phyloP scores from a whole-genome alignment of 2,329 filamentous ascomycete genomes.

The Fusarium praegraminearum region DNA sequence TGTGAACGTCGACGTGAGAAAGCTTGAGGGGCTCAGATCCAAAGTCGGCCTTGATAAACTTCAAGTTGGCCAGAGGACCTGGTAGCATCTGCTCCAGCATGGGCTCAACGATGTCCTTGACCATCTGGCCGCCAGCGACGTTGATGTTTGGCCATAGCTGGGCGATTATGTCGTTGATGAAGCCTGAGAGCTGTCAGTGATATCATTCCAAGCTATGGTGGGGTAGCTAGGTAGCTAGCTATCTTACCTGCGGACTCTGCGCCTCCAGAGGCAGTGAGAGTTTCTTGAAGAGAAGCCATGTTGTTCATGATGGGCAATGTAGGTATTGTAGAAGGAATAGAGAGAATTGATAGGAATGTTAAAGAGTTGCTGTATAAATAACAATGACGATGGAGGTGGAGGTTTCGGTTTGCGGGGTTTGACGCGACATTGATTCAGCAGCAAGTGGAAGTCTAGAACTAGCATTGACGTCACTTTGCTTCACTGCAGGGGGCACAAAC shows the following conservation, averaged over 20 bases:
- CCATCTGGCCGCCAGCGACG: conserved; percentile 42
- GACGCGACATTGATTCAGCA: conserved; percentile 8
- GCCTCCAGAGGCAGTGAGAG: conserved; percentile 45
- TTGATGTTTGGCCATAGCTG: conserved; percentile 48
- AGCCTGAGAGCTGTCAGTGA: conserved; percentile 38
- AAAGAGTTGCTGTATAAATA: not conserved
- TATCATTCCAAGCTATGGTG: not conserved
- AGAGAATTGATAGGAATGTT: accelerated
- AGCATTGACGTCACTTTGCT: conserved; percentile 24
- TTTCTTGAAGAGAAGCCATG: conserved; percentile 42
- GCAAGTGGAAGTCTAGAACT: not conserved
- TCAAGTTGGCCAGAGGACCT: conserved; percentile 39
- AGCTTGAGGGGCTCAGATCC: conserved; percentile 38
- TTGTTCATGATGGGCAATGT: conserved; percentile 31
- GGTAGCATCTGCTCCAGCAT: conserved; percentile 44
- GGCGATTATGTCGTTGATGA: conserved; percentile 46
- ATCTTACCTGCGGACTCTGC: conserved; percentile 43
- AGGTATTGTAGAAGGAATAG: not conserved
- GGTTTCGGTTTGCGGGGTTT: conserved; percentile 16
- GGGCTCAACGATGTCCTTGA: conserved; percentile 44
- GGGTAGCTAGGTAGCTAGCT: not conserved
- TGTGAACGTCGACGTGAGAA: conserved; percentile 45
- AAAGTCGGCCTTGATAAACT: conserved; percentile 44
- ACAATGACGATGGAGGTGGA: conserved; percentile 19
- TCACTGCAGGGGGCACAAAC: conserved; percentile 19